Conservation (phyloP, 129 eudicot genomes). For the Saposhnikovia divaricata region DNA sequence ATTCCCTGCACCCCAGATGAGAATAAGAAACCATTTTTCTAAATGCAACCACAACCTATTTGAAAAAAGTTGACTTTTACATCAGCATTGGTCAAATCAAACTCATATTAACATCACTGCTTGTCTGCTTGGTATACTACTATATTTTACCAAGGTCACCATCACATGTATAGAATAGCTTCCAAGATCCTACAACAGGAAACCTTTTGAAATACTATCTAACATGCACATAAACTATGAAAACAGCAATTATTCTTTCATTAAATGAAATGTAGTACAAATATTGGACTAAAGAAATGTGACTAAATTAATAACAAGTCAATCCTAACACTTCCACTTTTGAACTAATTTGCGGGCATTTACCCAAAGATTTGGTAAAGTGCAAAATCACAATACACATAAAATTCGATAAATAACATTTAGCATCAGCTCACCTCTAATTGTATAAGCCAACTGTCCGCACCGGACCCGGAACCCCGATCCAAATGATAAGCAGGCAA, state of each 20-base stretch:
- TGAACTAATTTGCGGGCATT: neutral
- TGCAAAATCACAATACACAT: neutral
- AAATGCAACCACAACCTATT: neutral
- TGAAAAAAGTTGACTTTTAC: neutral
- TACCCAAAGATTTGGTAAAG: neutral
- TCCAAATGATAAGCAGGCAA: constrained; percentile 90
- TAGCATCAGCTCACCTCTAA: constrained; percentile 52
- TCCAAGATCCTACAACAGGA: neutral
- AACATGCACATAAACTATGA: neutral
- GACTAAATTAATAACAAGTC: neutral
- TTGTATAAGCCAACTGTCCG: constrained; percentile 92
- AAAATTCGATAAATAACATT: neutral
- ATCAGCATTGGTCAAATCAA: neutral
- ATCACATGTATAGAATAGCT: neutral
- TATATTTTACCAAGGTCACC: neutral
- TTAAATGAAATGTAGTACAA: neutral
- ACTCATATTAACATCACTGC: neutral
- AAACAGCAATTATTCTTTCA: neutral
- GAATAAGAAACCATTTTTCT: neutral
- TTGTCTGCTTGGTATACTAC: neutral
- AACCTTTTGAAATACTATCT: neutral
- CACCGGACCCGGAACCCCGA: constrained; percentile 81
- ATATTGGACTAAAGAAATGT: neutral
- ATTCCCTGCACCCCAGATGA: neutral
- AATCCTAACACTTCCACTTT: neutral